These are phyloP conservation scores for Aspergillus ostianus DNA, from an alignment of 495 filamentous ascomycete genomes.

Conservation along the genomic window DNA sequence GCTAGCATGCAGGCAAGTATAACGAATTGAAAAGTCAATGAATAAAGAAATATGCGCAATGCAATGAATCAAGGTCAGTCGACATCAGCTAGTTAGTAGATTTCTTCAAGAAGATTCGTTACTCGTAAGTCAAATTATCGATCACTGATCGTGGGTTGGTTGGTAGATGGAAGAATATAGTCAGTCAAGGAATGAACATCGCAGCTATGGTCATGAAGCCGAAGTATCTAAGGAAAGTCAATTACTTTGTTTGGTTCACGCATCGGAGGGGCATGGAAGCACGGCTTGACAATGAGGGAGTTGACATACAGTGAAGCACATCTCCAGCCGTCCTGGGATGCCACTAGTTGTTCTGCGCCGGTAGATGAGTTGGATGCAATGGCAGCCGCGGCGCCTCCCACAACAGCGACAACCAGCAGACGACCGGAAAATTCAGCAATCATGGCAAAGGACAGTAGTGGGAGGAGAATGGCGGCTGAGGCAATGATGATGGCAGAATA, in stretches of 20 bases:
- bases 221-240: slow-evolving; percentile 38
- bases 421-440: slow-evolving; percentile 52
- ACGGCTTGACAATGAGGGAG: not conserved
- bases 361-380: slow-evolving; percentile 38
- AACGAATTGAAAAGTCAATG: not conserved
- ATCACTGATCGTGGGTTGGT: not conserved
- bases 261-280: not conserved
- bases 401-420: slow-evolving; percentile 48
- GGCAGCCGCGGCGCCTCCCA: slow-evolving; percentile 36
- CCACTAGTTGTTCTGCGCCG: slow-evolving; percentile 36
- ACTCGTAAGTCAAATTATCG: not conserved
- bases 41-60: not conserved
- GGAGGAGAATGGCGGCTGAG: slow-evolving; percentile 54
- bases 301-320: slow-evolving; percentile 38
- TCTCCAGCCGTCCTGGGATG: slow-evolving; percentile 42
- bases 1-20: not conserved
- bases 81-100: not conserved
- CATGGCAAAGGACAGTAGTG: slow-evolving; percentile 58
- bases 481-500: slow-evolving; percentile 52
- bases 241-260: slow-evolving; percentile 9
- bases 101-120: not conserved
- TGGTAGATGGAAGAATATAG: not conserved
- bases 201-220: slow-evolving; percentile 42
- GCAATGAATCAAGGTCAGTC: not conserved
- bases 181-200: slow-evolving; percentile 36